These are phyloP conservation scores for Gnomoniopsis smithogilvyi DNA, from an alignment of 2,329 filamentous ascomycete species.

Conservation along the genomic window DNA sequence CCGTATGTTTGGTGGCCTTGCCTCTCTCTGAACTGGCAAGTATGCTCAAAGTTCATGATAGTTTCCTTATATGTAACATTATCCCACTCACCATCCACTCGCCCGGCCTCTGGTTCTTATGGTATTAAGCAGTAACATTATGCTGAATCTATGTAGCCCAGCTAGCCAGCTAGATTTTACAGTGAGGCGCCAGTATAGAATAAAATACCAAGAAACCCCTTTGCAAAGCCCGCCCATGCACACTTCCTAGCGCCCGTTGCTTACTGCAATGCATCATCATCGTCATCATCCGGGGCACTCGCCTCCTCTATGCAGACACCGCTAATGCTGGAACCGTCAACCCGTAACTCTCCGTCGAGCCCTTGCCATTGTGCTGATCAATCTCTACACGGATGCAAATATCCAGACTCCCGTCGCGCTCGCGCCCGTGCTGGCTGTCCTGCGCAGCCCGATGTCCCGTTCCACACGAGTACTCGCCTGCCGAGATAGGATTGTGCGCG, in stretches of 20 bases:
- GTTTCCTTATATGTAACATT: no score
- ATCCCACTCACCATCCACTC: no score
- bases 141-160: neutral
- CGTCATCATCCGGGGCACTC: neutral
- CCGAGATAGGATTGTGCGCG: slow-evolving; percentile 69
- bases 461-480: slow-evolving; percentile 75
- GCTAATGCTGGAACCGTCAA: slow-evolving; percentile 74
- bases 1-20: no score
- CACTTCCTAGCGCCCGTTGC: neutral
- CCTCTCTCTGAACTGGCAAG: no score
- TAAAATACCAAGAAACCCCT: neutral
- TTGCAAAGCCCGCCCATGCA: neutral
- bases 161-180: neutral
- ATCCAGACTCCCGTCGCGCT: slow-evolving; percentile 65
- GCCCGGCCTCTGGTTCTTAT: no score
- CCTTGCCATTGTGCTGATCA: slow-evolving; percentile 75
- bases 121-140: neutral
- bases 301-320: neutral
- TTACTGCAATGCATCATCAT: neutral
- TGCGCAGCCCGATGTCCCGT: slow-evolving; percentile 72
- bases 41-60: no score
- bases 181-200: neutral
- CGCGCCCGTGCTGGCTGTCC: slow-evolving; percentile 49
- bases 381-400: slow-evolving; percentile 85
- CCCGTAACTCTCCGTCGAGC: slow-evolving; percentile 78